phyloP scores from a whole-genome alignment of 1,284 basidiomycete species.

The Rhodotorula sp. region DNA sequence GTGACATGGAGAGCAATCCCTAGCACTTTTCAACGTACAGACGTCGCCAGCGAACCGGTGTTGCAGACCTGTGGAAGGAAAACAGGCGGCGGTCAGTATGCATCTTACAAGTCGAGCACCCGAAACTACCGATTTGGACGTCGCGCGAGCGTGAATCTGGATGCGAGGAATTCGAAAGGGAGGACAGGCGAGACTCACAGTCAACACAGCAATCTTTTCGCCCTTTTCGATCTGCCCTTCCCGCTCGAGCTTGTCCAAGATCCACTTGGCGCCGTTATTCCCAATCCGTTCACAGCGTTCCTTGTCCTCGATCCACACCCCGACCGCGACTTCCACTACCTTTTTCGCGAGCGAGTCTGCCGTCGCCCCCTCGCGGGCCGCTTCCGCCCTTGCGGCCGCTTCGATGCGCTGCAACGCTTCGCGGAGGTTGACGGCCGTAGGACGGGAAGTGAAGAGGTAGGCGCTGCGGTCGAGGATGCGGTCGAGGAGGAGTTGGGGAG shows the following conservation, averaged over 20 bases:
- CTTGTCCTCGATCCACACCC: conserved; percentile 78
- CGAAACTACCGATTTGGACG: not conserved
- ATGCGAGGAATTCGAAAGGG: too few species aligned
- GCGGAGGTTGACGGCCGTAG: conserved; percentile 89
- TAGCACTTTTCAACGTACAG: conserved; percentile 56
- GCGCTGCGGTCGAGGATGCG: conserved; percentile 63
- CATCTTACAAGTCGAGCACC: not conserved
- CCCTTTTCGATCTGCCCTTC: conserved; percentile 49
- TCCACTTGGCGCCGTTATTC: conserved; percentile 78
- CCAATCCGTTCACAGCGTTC: conserved; percentile 79
- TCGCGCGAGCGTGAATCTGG: too few species aligned
- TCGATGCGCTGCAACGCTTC: conserved; percentile 73
- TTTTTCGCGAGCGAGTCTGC: conserved; percentile 56
- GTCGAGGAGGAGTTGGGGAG: conserved; percentile 56
- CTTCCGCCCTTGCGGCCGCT: conserved; percentile 22
- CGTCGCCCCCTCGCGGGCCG: conserved; percentile 49
- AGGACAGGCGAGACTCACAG: conserved; percentile 46
- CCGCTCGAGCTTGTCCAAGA: conserved; percentile 60
- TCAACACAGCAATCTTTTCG: conserved; percentile 70
- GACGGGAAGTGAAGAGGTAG: conserved; percentile 78
- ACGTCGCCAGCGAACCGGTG: conserved; percentile 87
- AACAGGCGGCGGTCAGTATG: too few species aligned
- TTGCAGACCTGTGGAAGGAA: conserved; percentile 69
- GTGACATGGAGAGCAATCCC: not conserved
- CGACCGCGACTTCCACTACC: conserved; percentile 59